A percentile compares a stretch with the other conserved stretches of the same genome.
Evolutionary conservation across 352 stramenopile genomes (phyloP).

Genomic region (Phytopythium sindhum): DNA sequence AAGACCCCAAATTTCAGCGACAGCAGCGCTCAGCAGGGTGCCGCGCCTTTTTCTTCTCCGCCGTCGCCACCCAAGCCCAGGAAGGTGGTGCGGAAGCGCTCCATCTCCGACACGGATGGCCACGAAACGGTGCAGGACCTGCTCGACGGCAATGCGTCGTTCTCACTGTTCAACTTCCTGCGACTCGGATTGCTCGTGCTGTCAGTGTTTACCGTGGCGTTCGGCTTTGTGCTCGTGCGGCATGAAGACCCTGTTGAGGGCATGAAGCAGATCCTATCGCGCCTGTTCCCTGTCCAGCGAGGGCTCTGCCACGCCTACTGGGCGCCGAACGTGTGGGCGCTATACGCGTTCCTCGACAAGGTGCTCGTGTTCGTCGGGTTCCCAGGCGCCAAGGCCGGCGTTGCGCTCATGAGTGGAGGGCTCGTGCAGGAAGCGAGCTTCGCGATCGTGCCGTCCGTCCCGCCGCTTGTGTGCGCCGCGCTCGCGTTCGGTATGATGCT

Average conservation of each 20-base stretch:
- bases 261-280: conserved; percentile 85
- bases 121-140: conserved; percentile 65
- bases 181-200: conserved; percentile 84
- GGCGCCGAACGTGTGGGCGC: conserved; percentile 97
- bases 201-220: conserved; percentile 73
- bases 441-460: conserved; percentile 61
- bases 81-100: conserved; percentile 38
- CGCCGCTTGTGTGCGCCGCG: conserved; percentile 66
- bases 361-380: conserved; percentile 55
- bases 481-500: conserved; percentile 80
- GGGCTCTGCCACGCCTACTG: conserved; percentile 98
- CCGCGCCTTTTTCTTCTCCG: not conserved
- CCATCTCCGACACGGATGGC: conserved; percentile 67
- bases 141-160: conserved; percentile 48
- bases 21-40: not conserved
- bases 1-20: conserved; percentile 10
- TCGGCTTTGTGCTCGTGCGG: conserved; percentile 63
- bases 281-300: conserved; percentile 96
- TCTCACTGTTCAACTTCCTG: conserved; percentile 73
- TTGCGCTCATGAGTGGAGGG: conserved; percentile 81
- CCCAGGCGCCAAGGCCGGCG: conserved; percentile 22
- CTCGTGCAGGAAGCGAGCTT: conserved; percentile 82
- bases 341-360: conserved; percentile 93
- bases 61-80: conserved; percentile 2
- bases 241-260: conserved; percentile 48